Conservation (phyloP, 108 stramenopile species). For the Fragilariopsis cylindrus region DNA sequence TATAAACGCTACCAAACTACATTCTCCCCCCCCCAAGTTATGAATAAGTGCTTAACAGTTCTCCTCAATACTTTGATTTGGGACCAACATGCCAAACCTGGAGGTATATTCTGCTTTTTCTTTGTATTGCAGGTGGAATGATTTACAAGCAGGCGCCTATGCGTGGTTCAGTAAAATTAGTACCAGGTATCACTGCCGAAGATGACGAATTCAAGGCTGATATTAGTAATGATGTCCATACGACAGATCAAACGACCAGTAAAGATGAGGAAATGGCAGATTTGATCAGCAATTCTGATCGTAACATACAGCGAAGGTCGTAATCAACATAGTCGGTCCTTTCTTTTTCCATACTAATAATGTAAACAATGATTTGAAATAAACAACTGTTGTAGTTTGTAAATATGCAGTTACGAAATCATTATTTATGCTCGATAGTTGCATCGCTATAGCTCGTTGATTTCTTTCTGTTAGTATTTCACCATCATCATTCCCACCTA, state of each 20-base stretch:
- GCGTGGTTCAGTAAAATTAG: conserved; percentile 25
- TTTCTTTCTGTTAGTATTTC: no score
- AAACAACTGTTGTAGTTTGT: no score
- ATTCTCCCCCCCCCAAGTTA: conserved; percentile 26
- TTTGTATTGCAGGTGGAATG: conserved; percentile 85
- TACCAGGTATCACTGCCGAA: background rate
- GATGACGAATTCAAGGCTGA: conserved; percentile 22
- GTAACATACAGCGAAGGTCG: no score
- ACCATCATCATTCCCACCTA: no score
- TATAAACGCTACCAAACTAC: background rate
- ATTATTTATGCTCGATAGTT: no score
- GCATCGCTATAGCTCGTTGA: no score
- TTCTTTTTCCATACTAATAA: no score
- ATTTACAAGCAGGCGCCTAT: conserved; percentile 90
- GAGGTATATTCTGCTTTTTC: conserved; percentile 71
- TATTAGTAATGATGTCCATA: conserved; percentile 4
- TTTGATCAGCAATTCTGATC: background rate
- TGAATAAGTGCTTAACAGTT: conserved; percentile 92
- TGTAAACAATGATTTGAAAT: no score
- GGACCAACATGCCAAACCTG: conserved; percentile 89
- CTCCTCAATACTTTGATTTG: conserved; percentile 81
- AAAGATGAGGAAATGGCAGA: background rate
- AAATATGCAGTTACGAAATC: no score
- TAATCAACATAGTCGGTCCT: no score
- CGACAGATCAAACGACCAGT: no score